These are phyloP conservation scores for Pseudogymnoascus sp. DNA, from an alignment of 2,329 filamentous ascomycete genomes.

Conservation along the genomic window DNA sequence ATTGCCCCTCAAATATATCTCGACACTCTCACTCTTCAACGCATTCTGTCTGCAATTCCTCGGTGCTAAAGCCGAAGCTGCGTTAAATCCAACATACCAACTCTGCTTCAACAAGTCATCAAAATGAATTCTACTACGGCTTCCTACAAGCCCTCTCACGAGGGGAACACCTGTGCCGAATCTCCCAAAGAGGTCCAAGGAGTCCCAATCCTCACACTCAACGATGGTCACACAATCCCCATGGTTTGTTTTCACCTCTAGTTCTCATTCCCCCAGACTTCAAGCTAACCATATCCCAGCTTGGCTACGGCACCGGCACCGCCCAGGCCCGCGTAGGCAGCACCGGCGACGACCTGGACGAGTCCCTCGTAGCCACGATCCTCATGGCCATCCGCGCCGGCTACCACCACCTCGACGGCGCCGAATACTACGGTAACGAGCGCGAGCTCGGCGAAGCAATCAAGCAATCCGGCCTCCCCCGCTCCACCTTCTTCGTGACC, in stretches of 20 bases:
- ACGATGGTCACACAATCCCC: constrained; percentile 67
- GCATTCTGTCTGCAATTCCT: background rate
- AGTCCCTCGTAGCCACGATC: constrained; percentile 42
- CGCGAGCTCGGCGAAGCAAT: constrained; percentile 65
- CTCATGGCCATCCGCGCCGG: constrained; percentile 62
- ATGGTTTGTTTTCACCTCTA: constrained; percentile 42
- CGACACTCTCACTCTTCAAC: background rate
- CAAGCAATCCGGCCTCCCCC: constrained; percentile 56
- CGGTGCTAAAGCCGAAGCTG: background rate
- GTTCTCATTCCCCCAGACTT: background rate
- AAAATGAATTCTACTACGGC: constrained; percentile 39
- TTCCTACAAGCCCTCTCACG: constrained; percentile 25
- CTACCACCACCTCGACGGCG: constrained; percentile 67
- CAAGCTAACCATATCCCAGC: constrained; percentile 32
- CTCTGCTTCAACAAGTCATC: background rate
- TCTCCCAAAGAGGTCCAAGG: constrained; percentile 60
- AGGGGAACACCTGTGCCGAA: constrained; percentile 50
- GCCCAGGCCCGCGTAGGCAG: constrained; percentile 46
- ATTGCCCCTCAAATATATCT: constrained; percentile 6
- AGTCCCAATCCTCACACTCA: constrained; percentile 60
- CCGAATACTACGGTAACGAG: constrained; percentile 63
- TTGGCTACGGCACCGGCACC: constrained; percentile 67
- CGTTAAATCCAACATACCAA: background rate
- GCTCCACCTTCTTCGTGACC: constrained; percentile 62
- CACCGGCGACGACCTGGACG: constrained; percentile 48